Conservation (phyloP, 2,329 filamentous ascomycete genomes). For the Colletotrichum sansevieriae region DNA sequence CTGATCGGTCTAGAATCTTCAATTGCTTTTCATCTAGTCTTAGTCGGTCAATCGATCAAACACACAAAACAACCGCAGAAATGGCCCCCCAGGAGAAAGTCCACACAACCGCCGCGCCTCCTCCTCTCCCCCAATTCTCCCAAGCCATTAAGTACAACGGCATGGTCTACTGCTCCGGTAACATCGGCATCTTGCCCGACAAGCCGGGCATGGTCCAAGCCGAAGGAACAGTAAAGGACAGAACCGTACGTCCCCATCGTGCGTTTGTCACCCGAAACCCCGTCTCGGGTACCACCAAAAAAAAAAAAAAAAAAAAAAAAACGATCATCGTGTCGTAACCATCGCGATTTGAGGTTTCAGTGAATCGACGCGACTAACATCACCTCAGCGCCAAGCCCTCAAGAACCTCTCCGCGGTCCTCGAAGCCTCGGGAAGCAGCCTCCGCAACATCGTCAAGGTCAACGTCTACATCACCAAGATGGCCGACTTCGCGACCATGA, state of each 20-base stretch:
- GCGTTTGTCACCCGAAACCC: not conserved
- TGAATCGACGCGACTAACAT: conserved; percentile 17
- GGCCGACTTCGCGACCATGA: conserved; percentile 72
- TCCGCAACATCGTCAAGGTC: conserved; percentile 74
- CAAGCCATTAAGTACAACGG: conserved; percentile 74
- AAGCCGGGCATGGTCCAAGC: conserved; percentile 58
- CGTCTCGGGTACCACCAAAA: not conserved
- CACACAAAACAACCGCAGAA: not conserved
- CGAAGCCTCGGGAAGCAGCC: conserved; percentile 68
- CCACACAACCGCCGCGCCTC: conserved; percentile 45
- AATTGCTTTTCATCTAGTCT: rapidly evolving
- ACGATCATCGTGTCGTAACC: not conserved
- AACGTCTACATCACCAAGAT: conserved; percentile 76
- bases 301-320: too few relatives aligned
- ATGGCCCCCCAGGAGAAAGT: conserved; percentile 41
- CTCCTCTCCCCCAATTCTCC: conserved; percentile 67
- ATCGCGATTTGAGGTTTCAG: not conserved
- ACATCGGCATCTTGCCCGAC: conserved; percentile 67
- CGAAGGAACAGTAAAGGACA: conserved; percentile 65
- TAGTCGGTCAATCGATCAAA: too few relatives aligned
- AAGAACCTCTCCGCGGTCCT: conserved; percentile 71
- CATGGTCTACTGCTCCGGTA: conserved; percentile 79
- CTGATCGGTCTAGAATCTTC: not conserved
- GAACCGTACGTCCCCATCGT: conserved; percentile 55
- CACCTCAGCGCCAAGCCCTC: conserved; percentile 63